Conservation (phyloP, 306 rosid species). For the Elaeagnus macrophylla region DNA sequence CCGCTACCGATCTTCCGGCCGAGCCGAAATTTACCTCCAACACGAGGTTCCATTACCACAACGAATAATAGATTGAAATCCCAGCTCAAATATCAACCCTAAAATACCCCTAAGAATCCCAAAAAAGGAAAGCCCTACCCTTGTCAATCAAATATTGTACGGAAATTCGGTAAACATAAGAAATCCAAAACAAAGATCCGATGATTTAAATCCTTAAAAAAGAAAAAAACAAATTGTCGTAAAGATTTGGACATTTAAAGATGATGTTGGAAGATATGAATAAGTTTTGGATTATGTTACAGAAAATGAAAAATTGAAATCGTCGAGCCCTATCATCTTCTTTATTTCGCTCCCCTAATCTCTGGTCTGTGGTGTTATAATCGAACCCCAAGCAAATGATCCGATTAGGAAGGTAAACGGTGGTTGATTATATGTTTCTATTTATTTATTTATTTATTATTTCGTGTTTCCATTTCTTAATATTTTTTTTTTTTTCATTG, state of each 20-base stretch:
- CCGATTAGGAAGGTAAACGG: not conserved
- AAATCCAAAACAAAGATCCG: no score
- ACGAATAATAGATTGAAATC: constrained; percentile 25
- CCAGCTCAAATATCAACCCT: constrained; percentile 26
- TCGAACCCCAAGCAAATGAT: constrained; percentile 1
- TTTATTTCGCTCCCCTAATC: constrained; percentile 4
- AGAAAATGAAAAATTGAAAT: not conserved
- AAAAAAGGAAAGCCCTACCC: not conserved
- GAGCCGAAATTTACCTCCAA: constrained; percentile 77
- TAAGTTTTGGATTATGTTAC: not conserved
- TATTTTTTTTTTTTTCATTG: not conserved
- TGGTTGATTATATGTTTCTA: not conserved
- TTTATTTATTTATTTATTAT: no score
- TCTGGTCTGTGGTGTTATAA: not conserved
- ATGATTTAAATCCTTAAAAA: no score
- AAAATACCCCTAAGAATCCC: constrained; percentile 1
- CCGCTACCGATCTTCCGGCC: constrained; percentile 97
- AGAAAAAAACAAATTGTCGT: not conserved
- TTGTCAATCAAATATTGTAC: no score
- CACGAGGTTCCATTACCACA: constrained; percentile 85
- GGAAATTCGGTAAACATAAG: no score
- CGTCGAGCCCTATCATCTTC: not conserved
- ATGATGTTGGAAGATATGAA: not conserved
- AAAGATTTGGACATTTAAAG: not conserved
- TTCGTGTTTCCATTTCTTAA: not conserved